Evolutionary conservation across 169 alveolate genomes (phyloP), one percentile per base, ranked within the genome.

Genomic region (Plasmodium chabaudi): DNA sequence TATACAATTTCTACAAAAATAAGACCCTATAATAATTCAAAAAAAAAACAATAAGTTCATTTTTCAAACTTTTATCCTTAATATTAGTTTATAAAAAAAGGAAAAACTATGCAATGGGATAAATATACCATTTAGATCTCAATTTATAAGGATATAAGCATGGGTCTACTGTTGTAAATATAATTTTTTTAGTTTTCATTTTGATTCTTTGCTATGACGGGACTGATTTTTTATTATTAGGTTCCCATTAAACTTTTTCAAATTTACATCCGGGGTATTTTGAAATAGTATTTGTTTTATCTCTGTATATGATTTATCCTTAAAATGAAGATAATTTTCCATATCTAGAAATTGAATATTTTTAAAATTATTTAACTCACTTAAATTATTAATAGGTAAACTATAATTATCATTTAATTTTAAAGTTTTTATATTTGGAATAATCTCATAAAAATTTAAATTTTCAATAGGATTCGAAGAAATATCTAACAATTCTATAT

Each of bases 391-490:
- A 17, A 63, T 75, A 21, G 65, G 68, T 55, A 75, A 15, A 10
- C 70, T 75, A 15, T 57, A 46, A 67, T 63, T 75, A 69, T 75
- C 53, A 57, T 75, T 75, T n/a, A 75, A 63, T 75, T 65, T 75
- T 27, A 75, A 56, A 27, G 42, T 19, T 9, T 63, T 53, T 63
- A 75, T 57, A 23, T 75, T 75, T 2, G 88, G 88, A 9, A 67
- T 21, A 19, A 23, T 15, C 49, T 47, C 75, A 34, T 53, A 49
- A 57, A 75, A 75, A 5, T 75, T 68, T 63, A 75, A 49, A 65
- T 75, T 63, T 46, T 75, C 72, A 17, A 75, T 47, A 47, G 88
- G 88, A 44, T 75, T 75, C 42, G 77, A 75, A n/a, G 88, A 75
- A 4, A 75, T 21, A 55, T 75, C 88, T 63, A 75, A 63, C 15